Evolutionary conservation across 371 early-diverging fungal species (phyloP).

Genomic region (Sporodiniella umbellata): DNA sequence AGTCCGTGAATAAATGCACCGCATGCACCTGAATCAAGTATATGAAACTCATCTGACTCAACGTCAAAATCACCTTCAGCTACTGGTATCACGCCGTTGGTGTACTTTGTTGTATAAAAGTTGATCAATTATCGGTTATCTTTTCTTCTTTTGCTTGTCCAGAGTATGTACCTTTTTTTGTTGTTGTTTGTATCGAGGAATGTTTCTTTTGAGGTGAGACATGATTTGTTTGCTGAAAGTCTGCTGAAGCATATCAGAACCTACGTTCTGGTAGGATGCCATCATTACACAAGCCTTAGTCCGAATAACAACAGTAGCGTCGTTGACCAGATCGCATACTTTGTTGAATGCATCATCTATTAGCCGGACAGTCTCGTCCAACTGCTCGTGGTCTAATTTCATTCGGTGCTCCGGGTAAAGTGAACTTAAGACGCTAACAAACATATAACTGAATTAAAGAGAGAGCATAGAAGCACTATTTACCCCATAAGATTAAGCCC

Average conservation of each 20-base stretch:
- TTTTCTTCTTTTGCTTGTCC: background rate
- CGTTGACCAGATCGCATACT: conserved; percentile 77
- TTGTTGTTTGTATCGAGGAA: conserved; percentile 17
- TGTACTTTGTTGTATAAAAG: no score
- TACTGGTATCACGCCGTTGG: conserved; percentile 40
- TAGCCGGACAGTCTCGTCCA: conserved; percentile 55
- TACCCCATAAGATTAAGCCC: conserved; percentile 67
- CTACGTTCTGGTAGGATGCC: conserved; percentile 63
- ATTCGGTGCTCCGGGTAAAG: conserved; percentile 49
- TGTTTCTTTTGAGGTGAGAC: conserved; percentile 47
- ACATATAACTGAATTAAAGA: no score
- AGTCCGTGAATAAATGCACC: conserved; percentile 92
- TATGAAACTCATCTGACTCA: conserved; percentile 57
- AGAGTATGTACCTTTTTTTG: conserved; percentile 21
- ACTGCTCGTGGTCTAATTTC: conserved; percentile 37
- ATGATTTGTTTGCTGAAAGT: conserved; percentile 79
- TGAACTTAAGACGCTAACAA: conserved; percentile 38
- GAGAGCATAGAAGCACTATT: no score
- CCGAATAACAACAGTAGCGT: conserved; percentile 62
- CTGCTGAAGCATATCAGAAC: conserved; percentile 55
- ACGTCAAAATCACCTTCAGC: conserved; percentile 70
- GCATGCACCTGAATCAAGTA: conserved; percentile 72
- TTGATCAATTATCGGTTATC: background rate
- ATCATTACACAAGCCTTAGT: conserved; percentile 67
- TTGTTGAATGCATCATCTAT: conserved; percentile 76